Evolutionary conservation across 1,139 yeast genomes (phyloP).

Genomic region (Nakaseomyces nivariensis): DNA sequence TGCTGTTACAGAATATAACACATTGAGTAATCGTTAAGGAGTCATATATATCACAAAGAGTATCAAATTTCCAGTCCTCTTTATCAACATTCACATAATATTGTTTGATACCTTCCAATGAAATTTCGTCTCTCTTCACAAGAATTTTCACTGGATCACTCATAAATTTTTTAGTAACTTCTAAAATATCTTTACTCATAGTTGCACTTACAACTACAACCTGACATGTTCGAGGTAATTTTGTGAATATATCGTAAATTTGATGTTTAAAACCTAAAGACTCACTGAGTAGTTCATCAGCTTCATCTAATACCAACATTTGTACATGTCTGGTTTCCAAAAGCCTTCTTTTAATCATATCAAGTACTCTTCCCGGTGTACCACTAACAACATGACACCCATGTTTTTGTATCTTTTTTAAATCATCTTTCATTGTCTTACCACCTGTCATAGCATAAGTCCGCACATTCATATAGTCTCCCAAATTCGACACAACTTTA

Average conservation of each 20-base stretch:
- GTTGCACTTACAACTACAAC: slow-evolving; percentile 95
- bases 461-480: slow-evolving; percentile 74
- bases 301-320: slow-evolving; percentile 84
- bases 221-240: slow-evolving; percentile 71
- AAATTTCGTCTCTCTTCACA: slow-evolving; percentile 81
- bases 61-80: slow-evolving; percentile 94
- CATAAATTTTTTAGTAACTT: slow-evolving; percentile 79
- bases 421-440: slow-evolving; percentile 71
- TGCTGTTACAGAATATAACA: slow-evolving; percentile 90
- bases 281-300: slow-evolving; percentile 82
- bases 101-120: slow-evolving; percentile 85
- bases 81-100: slow-evolving; percentile 77
- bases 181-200: slow-evolving; percentile 72
- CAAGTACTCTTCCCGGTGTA: slow-evolving; percentile 90
- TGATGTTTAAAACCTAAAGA: slow-evolving; percentile 74
- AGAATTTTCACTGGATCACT: slow-evolving; percentile 84
- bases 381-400: slow-evolving; percentile 95
- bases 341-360: slow-evolving; percentile 70
- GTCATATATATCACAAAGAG: slow-evolving; percentile 85
- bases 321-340: slow-evolving; percentile 62
- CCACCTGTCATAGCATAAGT: slow-evolving; percentile 95
- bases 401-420: slow-evolving; percentile 49
- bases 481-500: slow-evolving; percentile 72
- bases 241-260: slow-evolving; percentile 77
- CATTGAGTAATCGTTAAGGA: slow-evolving; percentile 93